Base-by-base conservation (phyloP, 2,329 filamentous ascomycete species). In the Orbilia javanica region DNA sequence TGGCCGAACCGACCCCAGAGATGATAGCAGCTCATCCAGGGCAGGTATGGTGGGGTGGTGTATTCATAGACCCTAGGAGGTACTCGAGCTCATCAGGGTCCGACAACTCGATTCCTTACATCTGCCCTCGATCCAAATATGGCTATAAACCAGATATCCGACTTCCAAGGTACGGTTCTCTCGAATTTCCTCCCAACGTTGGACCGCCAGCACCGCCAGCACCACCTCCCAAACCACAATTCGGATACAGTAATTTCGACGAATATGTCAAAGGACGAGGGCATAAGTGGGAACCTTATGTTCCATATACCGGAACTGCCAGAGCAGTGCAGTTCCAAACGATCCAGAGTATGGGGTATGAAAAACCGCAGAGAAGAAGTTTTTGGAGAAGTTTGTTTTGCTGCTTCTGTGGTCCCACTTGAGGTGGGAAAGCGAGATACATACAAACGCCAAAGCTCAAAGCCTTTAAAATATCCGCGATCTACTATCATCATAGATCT, bases 91-190 rank as follows among this genome's bases (percentile, higher is more conserved):
- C 55, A 60, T 39, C 64, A 7, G 36, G 36, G n/a, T 76, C 72
- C 25, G 29, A 50, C n/a, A 25, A 29, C 8, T 39, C 46, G 1
- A 64, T 76, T 64, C 72, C 72, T 39, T 76, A 76, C 34, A 76
- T 69, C 27, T 69, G 64, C 36, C 72, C 72, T 6, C 72, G 53
- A 20, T 76, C 72, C 15, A 25, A 63, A 7, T 57, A 64, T 25
- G 72, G 72, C 22, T 76, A 76, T 46, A 42, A 22, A 18, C 64
- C 72, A n/a, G 65, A 76, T 44, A 64, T 69, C 22, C 64, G 57
- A 27, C 72, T 68, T 8, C 72, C 72, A 50, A 36, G 55, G 36
- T 69, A 64, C 39, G 72, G 64, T 6, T 76, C 72, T 10, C 27
- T 69, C 27, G 55, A 67, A 44, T 44, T 44, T 44, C 42, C 42